Percentiles rank a stretch among this genome's conserved stretches.
phyloP scores from a whole-genome alignment of 495 filamentous ascomycete genomes.

The Letharia lupina region DNA sequence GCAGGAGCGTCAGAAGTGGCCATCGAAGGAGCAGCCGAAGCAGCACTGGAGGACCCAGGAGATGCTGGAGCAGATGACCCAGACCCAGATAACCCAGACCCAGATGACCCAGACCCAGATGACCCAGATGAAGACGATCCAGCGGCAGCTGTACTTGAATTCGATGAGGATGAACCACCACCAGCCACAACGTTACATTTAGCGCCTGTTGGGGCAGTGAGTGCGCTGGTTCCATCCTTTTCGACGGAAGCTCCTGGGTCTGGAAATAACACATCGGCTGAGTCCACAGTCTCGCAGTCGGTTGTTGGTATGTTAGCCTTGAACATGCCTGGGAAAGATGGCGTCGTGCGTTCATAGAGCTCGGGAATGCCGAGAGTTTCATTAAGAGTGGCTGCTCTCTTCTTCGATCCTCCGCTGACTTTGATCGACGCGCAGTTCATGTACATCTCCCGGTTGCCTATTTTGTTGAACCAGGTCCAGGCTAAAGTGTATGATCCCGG shows the following conservation, averaged over 20 bases:
- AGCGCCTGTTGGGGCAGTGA: constrained; percentile 13
- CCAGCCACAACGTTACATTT: constrained; percentile 7
- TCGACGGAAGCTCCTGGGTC: constrained; percentile 24
- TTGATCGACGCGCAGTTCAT: constrained; percentile 50
- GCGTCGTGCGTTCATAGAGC: constrained; percentile 15
- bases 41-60: background rate
- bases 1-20: background rate
- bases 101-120: background rate
- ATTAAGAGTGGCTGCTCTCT: constrained; percentile 26
- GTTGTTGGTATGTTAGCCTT: constrained; percentile 44
- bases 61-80: background rate
- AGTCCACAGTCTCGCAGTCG: constrained; percentile 30
- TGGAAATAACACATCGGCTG: constrained; percentile 22
- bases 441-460: constrained; percentile 54
- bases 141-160: constrained; percentile 1
- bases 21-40: background rate
- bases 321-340: constrained; percentile 44
- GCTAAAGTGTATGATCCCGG: constrained; percentile 44
- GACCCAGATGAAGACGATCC: background rate
- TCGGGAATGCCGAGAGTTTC: constrained; percentile 7
- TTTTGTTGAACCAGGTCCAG: constrained; percentile 53
- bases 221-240: background rate
- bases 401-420: constrained; percentile 36
- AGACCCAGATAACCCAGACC: background rate
- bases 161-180: background rate